These are phyloP conservation scores for barley (Hordeum vulgare) DNA, from an alignment of 176 grass and related monocot genomes.

Conservation along the genomic window DNA sequence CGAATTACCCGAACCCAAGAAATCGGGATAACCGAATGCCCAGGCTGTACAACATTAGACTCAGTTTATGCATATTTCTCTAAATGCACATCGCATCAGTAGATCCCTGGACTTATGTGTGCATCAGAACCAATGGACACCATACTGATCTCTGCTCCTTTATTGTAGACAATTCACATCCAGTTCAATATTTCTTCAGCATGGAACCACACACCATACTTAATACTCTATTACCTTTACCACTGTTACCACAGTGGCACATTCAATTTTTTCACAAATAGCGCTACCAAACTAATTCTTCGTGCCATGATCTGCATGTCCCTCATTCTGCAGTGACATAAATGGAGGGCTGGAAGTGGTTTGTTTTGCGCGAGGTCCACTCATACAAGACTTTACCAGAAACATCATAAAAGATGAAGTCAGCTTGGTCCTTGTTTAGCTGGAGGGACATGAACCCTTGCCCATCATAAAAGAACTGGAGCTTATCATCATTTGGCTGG, in stretches of 20 bases:
- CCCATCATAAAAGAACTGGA: slow-evolving; percentile 79
- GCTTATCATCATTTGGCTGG: slow-evolving; percentile 55
- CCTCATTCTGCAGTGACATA: slow-evolving; percentile 24
- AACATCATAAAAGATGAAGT: slow-evolving; percentile 62
- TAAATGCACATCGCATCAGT: background rate
- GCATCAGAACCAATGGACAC: background rate
- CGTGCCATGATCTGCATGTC: background rate
- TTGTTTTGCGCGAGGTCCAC: slow-evolving; percentile 43
- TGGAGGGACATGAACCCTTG: slow-evolving; percentile 93
- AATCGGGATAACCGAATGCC: too few relatives aligned
- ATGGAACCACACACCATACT: background rate
- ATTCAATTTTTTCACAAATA: slow-evolving; percentile 23
- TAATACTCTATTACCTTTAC: slow-evolving; percentile 4
- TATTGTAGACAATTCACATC: background rate
- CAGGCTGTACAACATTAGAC: background rate
- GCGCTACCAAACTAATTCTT: slow-evolving; percentile 6
- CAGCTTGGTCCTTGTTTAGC: slow-evolving; percentile 33
- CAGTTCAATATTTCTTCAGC: slow-evolving; percentile 2
- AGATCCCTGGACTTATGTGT: background rate
- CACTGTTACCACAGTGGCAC: background rate
- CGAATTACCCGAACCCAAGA: too few relatives aligned
- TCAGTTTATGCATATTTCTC: background rate
- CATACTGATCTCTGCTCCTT: background rate
- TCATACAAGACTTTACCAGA: slow-evolving; percentile 50
- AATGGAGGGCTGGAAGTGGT: slow-evolving; percentile 7